Conservation (phyloP, 73 alveolate genomes). For the Tetrahymena borealis region DNA sequence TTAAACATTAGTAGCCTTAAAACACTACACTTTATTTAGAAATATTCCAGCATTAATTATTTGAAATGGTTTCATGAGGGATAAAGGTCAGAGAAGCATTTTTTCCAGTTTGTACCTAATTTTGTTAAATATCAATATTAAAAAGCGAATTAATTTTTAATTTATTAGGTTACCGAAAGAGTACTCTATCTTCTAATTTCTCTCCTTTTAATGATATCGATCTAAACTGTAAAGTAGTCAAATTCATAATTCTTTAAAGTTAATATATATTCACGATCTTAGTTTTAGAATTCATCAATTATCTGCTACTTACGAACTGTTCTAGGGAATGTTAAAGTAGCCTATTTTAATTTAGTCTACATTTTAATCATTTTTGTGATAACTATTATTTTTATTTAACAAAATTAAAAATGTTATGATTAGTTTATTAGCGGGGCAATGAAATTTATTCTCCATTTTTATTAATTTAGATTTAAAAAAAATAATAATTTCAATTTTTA, state of each 20-base stretch:
- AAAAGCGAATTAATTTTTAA: neutral
- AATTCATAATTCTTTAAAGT: neutral
- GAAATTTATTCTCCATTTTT: no score
- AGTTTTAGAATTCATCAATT: neutral
- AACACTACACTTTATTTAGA: neutral
- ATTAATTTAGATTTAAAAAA: no score
- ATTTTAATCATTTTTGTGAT: neutral
- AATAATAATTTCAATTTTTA: no score
- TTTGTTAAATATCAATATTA: neutral
- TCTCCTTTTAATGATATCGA: neutral
- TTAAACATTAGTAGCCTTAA: neutral
- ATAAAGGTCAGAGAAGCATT: neutral
- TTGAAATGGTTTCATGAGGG: neutral
- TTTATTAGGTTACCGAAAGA: neutral
- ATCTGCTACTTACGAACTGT: neutral
- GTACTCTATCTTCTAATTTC: neutral
- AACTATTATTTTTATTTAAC: no score
- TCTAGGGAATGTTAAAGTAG: neutral
- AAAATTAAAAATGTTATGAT: no score
- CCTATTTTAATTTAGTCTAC: neutral
- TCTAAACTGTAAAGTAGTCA: neutral
- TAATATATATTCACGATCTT: neutral
- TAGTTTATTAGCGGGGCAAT: no score
- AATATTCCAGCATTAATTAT: neutral
- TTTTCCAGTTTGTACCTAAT: neutral